Evolutionary conservation across 129 eudicot genomes (phyloP).

Genomic region (Centella asiatica): DNA sequence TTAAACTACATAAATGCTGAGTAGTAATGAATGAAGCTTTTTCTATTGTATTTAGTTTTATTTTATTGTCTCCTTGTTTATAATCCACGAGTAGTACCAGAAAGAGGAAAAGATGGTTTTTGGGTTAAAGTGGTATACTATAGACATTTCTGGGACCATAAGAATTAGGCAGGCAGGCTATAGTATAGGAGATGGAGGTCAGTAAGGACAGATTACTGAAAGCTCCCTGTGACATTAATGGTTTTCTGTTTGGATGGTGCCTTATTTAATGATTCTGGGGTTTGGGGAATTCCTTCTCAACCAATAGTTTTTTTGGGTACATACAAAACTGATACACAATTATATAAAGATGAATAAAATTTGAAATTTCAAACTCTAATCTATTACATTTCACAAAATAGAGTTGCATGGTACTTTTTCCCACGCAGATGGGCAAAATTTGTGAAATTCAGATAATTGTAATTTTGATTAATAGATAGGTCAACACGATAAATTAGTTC

Average conservation of each 20-base stretch:
- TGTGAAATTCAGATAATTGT: too few species aligned
- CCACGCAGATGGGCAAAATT: too few species aligned
- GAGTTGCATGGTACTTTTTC: too few species aligned
- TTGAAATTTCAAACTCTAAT: too few species aligned
- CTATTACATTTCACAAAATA: too few species aligned
- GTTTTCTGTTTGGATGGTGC: neutral
- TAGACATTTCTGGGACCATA: constrained; percentile 21
- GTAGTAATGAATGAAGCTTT: constrained; percentile 16
- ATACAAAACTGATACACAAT: too few species aligned
- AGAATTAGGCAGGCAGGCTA: constrained; percentile 16
- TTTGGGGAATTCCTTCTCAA: constrained; percentile 7
- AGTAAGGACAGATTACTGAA: constrained; percentile 6
- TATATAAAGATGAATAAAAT: too few species aligned
- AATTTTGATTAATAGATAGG: too few species aligned
- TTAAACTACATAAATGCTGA: constrained; percentile 15
- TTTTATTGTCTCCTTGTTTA: too few species aligned
- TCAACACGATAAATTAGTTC: too few species aligned
- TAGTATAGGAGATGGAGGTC: neutral
- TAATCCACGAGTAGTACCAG: too few species aligned
- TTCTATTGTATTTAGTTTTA: too few species aligned
- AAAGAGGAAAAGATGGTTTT: constrained; percentile 23
- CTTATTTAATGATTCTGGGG: constrained; percentile 12
- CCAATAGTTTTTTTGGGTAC: neutral
- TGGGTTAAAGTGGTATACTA: constrained; percentile 18
- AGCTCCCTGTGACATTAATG: constrained; percentile 16